Conservation (phyloP, 2,329 filamentous ascomycete genomes). For the Parafenestella ontariensis region DNA sequence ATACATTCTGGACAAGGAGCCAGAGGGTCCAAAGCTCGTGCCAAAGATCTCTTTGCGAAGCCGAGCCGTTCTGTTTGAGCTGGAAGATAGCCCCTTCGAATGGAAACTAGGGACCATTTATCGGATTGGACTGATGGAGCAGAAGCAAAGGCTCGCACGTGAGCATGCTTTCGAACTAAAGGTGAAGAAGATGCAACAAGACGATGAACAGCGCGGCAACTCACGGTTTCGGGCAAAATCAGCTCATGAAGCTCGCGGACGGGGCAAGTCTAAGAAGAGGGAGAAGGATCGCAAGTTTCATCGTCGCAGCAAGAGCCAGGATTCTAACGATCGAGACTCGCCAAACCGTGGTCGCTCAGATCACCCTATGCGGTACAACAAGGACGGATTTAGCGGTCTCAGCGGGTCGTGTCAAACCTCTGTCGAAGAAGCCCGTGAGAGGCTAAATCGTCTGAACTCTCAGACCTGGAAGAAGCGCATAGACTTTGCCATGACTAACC, state of each 20-base stretch:
- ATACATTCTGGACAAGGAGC: constrained; percentile 83
- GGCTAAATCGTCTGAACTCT: constrained; percentile 80
- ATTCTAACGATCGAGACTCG: constrained; percentile 34
- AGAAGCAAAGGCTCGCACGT: constrained; percentile 85
- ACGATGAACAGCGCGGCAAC: constrained; percentile 56
- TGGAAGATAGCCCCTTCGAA: constrained; percentile 96
- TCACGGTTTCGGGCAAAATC: constrained; percentile 62
- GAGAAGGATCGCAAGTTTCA: constrained; percentile 42
- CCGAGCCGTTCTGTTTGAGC: constrained; percentile 83
- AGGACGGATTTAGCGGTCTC: constrained; percentile 76
- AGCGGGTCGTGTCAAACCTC: constrained; percentile 75
- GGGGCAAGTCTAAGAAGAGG: constrained; percentile 44
- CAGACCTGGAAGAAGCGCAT: constrained; percentile 93
- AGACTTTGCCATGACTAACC: constrained; percentile 73
- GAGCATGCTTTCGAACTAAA: constrained; percentile 92
- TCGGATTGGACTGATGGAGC: constrained; percentile 84
- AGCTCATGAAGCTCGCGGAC: constrained; percentile 52
- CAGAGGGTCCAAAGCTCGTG: constrained; percentile 84
- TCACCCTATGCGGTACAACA: constrained; percentile 73
- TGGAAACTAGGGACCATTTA: constrained; percentile 98
- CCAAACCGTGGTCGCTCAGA: constrained; percentile 39
- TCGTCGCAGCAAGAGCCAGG: constrained; percentile 51
- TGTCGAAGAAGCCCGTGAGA: constrained; percentile 76
- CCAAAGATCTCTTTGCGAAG: constrained; percentile 85
- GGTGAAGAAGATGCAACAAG: constrained; percentile 79